Evolutionary conservation across 129 eudicot species (phyloP).

Genomic region (Chrysanthemum makinoi): DNA sequence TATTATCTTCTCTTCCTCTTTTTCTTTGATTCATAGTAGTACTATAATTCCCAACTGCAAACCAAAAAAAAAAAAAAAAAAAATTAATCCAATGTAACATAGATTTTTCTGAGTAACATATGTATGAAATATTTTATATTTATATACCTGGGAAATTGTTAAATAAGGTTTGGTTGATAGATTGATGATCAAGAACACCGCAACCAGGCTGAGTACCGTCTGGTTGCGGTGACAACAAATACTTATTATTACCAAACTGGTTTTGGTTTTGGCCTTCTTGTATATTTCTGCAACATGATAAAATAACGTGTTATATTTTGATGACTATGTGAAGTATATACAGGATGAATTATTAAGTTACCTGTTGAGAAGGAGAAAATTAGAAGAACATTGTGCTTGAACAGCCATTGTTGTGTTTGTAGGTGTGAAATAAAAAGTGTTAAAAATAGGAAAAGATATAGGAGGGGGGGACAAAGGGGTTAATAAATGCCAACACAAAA

Average conservation of each 20-base stretch:
- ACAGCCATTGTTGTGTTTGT: constrained; percentile 44
- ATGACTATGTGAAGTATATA: constrained; percentile 1
- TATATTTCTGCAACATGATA: constrained; percentile 38
- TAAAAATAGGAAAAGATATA: constrained; percentile 15
- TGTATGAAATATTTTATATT: neutral
- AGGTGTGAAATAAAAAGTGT: neutral
- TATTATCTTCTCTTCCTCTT: constrained; percentile 55
- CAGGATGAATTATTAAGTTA: constrained; percentile 6
- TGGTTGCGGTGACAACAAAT: constrained; percentile 43
- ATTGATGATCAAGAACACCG: constrained; percentile 41
- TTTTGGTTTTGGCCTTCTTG: constrained; percentile 39
- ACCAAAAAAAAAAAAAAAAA: neutral
- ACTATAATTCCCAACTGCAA: constrained; percentile 37
- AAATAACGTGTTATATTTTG: neutral
- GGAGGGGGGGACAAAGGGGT: constrained; percentile 13
- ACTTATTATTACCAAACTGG: constrained; percentile 28
- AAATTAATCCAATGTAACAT: neutral
- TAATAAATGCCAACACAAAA: constrained; percentile 58
- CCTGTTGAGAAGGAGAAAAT: constrained; percentile 60
- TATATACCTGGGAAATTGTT: constrained; percentile 40
- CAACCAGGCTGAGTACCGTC: constrained; percentile 22
- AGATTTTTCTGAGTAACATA: neutral
- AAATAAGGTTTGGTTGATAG: constrained; percentile 37
- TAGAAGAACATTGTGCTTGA: constrained; percentile 72
- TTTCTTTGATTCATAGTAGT: constrained; percentile 37